Base-by-base conservation (phyloP, 768 basidiomycete genomes). In the Cystofilobasidium bisporidii region DNA sequence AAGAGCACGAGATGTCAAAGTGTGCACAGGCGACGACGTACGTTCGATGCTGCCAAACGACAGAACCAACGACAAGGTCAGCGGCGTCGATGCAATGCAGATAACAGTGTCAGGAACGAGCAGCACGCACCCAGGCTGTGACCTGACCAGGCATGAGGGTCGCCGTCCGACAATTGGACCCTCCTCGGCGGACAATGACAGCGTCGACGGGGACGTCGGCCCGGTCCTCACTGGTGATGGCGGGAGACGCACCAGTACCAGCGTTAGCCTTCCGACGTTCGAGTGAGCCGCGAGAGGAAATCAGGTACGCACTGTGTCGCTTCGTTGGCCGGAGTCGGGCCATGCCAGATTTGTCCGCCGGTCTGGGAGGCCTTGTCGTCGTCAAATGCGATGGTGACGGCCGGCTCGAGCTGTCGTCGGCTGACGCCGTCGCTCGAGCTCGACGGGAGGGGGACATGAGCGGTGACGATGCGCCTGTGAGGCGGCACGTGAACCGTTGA, bases 101-200 rank as follows among this genome's bases (percentile, higher is more conserved):
- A 4, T 6, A 26, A 58, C 12, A 10, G 28, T 62, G 43, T 8
- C 3, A 43, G 17, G 43, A 17, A n/a, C n/a, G n/a, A n/a, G n/a
- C n/a, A n/a, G n/a, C 17, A 43, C 43, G 43, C n/a, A 68, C 67
- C 67, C 61, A 63, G 9, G 61, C 17, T 0, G 67, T 63, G 15
- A 58, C 67, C 28, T 68, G 61, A n/a, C 67, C 67, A 50, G 67
- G 67, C 26, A 38, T 50, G 41, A 68, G 56, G 3, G 67, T 63
- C 2, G 67, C 61, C n/a, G 67, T 56, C 14, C 61, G n/a, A n/a
- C 61, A 68, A 45, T 58, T 57, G 33, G 61, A 33, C 24, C 67
- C 67, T 14, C 57, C 57, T 3, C 45, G 24, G 3, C 53, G 53
- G 38, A 57, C 50, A 33, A 68, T 32, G 20, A 18, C 14, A 2